phyloP scores from a whole-genome alignment of 176 grass and related monocot genomes.

The Echinochloa phyllopogon region DNA sequence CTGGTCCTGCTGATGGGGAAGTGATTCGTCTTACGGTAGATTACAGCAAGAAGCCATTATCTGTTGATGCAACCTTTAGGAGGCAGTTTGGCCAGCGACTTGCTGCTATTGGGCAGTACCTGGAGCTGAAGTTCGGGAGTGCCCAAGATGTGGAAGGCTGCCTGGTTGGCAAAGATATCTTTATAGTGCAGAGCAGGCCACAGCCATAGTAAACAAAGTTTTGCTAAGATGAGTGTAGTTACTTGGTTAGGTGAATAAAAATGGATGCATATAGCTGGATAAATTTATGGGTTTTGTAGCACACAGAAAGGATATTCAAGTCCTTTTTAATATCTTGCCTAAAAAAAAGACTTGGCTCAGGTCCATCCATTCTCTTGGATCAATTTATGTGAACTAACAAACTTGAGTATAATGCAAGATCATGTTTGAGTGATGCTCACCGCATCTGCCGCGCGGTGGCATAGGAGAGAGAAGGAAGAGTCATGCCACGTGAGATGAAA shows the following conservation, averaged over 20 bases:
- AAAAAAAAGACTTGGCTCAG: not conserved
- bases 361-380: constrained; percentile 8
- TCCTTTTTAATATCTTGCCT: not conserved
- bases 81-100: constrained; percentile 78
- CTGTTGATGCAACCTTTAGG: constrained; percentile 67
- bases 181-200: constrained; percentile 89
- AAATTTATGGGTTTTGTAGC: not conserved
- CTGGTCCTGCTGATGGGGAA: constrained; percentile 73
- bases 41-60: constrained; percentile 86
- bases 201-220: constrained; percentile 47
- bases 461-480: too few species aligned
- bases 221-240: not conserved
- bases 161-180: constrained; percentile 79
- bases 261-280: constrained; percentile 7
- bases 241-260: constrained; percentile 40
- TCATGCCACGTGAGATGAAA: too few species aligned
- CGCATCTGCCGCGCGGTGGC: too few species aligned
- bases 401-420: not conserved
- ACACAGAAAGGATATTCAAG: not conserved
- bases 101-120: constrained; percentile 76
- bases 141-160: constrained; percentile 97
- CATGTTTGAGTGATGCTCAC: too few species aligned
- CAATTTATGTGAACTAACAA: not conserved
- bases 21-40: constrained; percentile 66
- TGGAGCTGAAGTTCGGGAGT: constrained; percentile 85